Evolutionary conservation across 139 green algal species (phyloP).

Genomic region (Ostreobium quekettii): DNA sequence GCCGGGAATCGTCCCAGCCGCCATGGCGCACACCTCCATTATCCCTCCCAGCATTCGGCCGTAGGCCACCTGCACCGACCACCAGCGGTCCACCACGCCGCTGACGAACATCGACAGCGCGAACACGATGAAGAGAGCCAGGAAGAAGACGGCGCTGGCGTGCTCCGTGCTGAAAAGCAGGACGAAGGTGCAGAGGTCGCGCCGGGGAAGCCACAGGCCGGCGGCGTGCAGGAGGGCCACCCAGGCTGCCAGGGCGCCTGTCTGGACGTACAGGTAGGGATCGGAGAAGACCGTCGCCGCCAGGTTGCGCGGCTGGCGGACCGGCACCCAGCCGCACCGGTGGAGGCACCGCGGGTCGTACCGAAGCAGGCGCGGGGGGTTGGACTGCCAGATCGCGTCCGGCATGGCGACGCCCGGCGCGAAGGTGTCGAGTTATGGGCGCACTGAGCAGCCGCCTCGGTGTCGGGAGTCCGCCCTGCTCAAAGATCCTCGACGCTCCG

Average conservation of each 20-base stretch:
- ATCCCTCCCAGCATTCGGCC: slow-evolving; percentile 12
- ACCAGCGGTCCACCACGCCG: slow-evolving; percentile 29
- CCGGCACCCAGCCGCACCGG: slow-evolving; percentile 27
- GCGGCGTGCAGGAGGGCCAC: slow-evolving; percentile 19
- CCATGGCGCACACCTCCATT: slow-evolving; percentile 14
- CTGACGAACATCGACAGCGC: slow-evolving; percentile 26
- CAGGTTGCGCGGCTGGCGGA: slow-evolving; percentile 23
- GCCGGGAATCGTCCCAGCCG: slow-evolving; percentile 1
- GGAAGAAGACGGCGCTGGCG: slow-evolving; percentile 25
- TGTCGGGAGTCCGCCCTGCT: no score
- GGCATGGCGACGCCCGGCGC: no score
- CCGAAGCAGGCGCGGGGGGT: slow-evolving; percentile 24
- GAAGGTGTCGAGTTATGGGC: no score
- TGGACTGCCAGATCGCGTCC: slow-evolving; percentile 22
- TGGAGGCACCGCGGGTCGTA: slow-evolving; percentile 24
- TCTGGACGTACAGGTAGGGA: slow-evolving; percentile 27
- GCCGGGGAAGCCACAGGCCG: slow-evolving; percentile 8
- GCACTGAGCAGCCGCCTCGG: no score
- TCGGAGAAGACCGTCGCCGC: slow-evolving; percentile 29
- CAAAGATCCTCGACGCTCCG: no score
- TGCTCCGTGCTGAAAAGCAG: slow-evolving; percentile 22
- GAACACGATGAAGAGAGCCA: slow-evolving; percentile 21
- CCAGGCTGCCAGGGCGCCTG: slow-evolving; percentile 7
- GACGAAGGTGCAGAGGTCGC: slow-evolving; percentile 21
- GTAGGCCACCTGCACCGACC: slow-evolving; percentile 13